A percentile compares a stretch with the other conserved stretches of the same genome.
Evolutionary conservation across 2,329 filamentous ascomycete genomes (phyloP).

Genomic region (Dactylonectria estremocensis): DNA sequence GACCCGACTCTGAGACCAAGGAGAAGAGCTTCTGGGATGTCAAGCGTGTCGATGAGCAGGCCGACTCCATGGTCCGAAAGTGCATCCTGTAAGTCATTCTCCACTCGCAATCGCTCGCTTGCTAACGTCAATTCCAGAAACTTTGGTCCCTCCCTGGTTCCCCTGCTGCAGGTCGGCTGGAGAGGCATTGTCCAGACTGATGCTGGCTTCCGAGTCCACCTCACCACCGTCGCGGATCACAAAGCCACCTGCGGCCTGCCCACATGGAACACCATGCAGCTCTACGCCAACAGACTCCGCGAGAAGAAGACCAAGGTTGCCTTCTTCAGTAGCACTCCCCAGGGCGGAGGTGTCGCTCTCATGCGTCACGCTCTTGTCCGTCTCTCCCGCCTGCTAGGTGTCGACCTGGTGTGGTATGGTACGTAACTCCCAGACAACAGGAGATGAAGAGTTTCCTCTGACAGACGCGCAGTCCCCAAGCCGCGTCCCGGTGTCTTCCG

Average conservation of each 20-base stretch:
- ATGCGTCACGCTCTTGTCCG: constrained; percentile 86
- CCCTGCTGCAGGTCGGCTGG: constrained; percentile 77
- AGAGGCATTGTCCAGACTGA: constrained; percentile 81
- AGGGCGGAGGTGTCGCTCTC: constrained; percentile 86
- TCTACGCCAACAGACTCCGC: constrained; percentile 75
- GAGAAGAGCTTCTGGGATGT: constrained; percentile 64
- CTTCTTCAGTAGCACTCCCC: constrained; percentile 85
- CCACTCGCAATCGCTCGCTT: background rate
- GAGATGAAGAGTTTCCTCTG: background rate
- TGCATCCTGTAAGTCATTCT: constrained; percentile 75
- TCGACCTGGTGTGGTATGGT: constrained; percentile 82
- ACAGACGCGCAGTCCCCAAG: constrained; percentile 73
- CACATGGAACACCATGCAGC: constrained; percentile 77
- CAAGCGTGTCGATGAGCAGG: constrained; percentile 82
- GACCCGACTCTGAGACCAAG: constrained; percentile 61
- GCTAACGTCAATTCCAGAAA: constrained; percentile 62
- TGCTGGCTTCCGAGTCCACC: constrained; percentile 72
- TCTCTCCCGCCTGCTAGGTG: constrained; percentile 76
- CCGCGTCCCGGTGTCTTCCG: constrained; percentile 85
- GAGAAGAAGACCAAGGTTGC: constrained; percentile 77
- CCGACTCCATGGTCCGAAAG: constrained; percentile 86
- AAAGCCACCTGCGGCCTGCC: constrained; percentile 70
- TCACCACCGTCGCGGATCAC: constrained; percentile 72
- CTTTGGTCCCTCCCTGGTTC: constrained; percentile 81
- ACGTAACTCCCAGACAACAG: constrained; percentile 42